Evolutionary conservation across 352 stramenopile genomes (phyloP), one percentile per base, ranked within the genome.

Genomic region (Globisporangium middletonii): DNA sequence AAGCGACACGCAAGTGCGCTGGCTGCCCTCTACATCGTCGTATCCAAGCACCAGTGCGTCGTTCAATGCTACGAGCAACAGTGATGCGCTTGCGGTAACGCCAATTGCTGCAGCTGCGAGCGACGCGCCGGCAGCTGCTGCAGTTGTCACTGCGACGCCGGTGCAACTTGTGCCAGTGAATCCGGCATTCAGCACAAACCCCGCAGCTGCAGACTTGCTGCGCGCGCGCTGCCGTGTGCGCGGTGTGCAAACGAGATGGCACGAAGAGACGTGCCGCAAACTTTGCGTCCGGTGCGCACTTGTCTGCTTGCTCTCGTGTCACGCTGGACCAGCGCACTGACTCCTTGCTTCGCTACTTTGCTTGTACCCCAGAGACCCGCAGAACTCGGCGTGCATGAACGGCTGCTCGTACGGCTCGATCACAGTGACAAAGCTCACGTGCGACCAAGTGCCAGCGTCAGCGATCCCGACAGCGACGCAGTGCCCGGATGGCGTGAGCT

Each of bases 321-420:
- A n/a, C 41, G 41, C 41, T 45, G 41, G 15, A 45, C 33, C 4
- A 9, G 33, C 12, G 7, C 41, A 19, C 41, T 45, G 41, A 18
- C 15, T 45, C 4, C 13, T 41, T 15, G 0, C 6, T 30, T 9
- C 9, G 4, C 41, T 5, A 19, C 41, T 13, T 23, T 46, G 41
- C 13, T 46, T 46, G 41, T 23, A 46, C 18, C 13, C 12, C 47
- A 87, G 79, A 6, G 77, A 89, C 37, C 66, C 71, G 43, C 68
- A 86, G 50, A 80, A 89, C 53, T 63, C 72, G 9, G 75, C 77
- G 26, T 89, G 79, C 53, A 90, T 88, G 80, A 86, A 88, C 48
- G 77, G 80, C 45, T 90, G 80, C 63, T 85, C 77, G 2, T 90
- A 86, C 56, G 78, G 78, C 12, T 86, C 80, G 38, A 84, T 87